Base-by-base conservation (phyloP, 129 eudicot species). In the Deinandra increscens region DNA sequence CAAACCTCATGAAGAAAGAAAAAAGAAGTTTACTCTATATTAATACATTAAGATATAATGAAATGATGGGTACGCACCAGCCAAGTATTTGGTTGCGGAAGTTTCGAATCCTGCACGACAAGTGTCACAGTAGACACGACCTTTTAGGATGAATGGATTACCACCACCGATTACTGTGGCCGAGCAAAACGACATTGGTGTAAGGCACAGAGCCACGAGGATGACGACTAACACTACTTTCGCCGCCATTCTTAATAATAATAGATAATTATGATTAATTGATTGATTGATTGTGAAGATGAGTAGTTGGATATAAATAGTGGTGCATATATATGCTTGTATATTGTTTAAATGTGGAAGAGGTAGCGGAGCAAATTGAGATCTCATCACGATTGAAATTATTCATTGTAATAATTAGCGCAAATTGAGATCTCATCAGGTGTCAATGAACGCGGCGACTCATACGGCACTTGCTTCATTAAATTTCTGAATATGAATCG, bases 31-130 rank as follows among this genome's bases (percentile, higher is more conserved):
- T n/a, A n/a, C n/a, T n/a, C n/a, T n/a, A n/a, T n/a, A n/a, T n/a
- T n/a, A n/a, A n/a, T n/a, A n/a, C n/a, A n/a, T n/a, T n/a, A n/a
- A n/a, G n/a, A n/a, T n/a, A n/a, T 33, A 5, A 5, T 2, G 37
- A 33, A 33, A 33, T 2, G 5, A 33, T 2, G 5, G 70, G 0
- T 31, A 17, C 64, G 18, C 72, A 88, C 96, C 92, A 11, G 83
- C 70, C 50, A 84, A 72, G 75, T 73, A 74, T 19, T 37, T 73
- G 76, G 88, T 75, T 73, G 71, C 88, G 0, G 73, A 46, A 20
- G 88, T 88, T 60, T 91, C 96, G 13, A 81, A 91, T 9, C 97
- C 97, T 20, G 76, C 81, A 19, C 87, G 96, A 76, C 97, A 91
- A 70, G 87, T 83, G 75, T 91, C 97, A 19, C 97, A 88, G 78